Percentiles rank a stretch among this genome's conserved stretches.
Evolutionary conservation across 2,329 filamentous ascomycete species (phyloP).

Genomic region (Berkeleyomyces basicola): DNA sequence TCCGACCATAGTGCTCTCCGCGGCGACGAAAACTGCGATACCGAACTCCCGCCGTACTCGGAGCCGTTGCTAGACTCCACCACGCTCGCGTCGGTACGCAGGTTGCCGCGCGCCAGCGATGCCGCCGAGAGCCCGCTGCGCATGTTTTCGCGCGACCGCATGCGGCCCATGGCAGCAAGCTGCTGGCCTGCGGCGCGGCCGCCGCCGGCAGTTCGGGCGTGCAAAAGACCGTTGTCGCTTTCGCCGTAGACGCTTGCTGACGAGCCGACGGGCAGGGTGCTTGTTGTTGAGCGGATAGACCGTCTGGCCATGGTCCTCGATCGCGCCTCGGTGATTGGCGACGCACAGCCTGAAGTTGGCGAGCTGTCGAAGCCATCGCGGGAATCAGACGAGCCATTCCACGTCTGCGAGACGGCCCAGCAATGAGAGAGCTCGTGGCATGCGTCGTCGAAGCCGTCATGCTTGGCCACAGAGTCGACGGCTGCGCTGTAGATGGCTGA

Average conservation of each 20-base stretch:
- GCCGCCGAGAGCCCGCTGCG: neutral
- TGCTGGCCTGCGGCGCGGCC: neutral
- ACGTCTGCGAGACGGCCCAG: conserved; percentile 29
- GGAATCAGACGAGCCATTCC: conserved; percentile 18
- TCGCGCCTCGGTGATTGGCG: conserved; percentile 13
- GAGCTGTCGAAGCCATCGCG: conserved; percentile 19
- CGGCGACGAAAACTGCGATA: conserved; percentile 2
- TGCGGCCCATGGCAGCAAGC: conserved; percentile 3
- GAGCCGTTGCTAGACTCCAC: conserved; percentile 8
- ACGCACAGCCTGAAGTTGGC: conserved; percentile 16
- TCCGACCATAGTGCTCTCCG: conserved; percentile 8
- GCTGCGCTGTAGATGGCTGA: neutral
- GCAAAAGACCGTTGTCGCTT: neutral
- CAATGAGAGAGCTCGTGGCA: conserved; percentile 36
- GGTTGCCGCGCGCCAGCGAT: neutral
- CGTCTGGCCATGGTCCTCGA: neutral
- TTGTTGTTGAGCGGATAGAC: conserved; percentile 17
- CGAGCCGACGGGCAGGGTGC: conserved; percentile 7
- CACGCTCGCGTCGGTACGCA: conserved; percentile 17
- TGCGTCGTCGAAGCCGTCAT: conserved; percentile 21
- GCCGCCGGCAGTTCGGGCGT: neutral
- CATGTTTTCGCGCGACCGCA: conserved; percentile 15
- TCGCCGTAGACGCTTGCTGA: conserved; percentile 3
- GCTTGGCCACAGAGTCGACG: conserved; percentile 8
- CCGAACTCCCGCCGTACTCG: conserved; percentile 4